These are phyloP conservation scores for Physcomitrellopsis africana DNA, from an alignment of 225 moss, liverwort and hornwort genomes.

Conservation along the genomic window DNA sequence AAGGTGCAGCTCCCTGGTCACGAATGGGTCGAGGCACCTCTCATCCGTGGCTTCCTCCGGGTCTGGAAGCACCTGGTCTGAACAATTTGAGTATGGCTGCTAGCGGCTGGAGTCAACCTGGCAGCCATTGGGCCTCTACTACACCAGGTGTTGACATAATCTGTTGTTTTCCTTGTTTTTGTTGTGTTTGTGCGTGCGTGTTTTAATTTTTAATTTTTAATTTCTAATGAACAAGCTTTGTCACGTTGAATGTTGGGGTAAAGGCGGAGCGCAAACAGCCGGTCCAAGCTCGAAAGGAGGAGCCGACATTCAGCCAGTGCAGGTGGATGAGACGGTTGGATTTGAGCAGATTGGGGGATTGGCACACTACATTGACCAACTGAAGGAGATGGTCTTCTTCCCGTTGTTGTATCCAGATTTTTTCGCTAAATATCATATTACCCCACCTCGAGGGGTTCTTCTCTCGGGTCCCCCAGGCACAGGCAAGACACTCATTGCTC, in stretches of 20 bases:
- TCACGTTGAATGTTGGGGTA: constrained; percentile 32
- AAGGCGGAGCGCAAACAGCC: constrained; percentile 75
- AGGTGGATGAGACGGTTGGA: constrained; percentile 77
- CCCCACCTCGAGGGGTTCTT: constrained; percentile 79
- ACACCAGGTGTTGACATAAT: constrained; percentile 39
- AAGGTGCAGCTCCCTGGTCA: constrained; percentile 73
- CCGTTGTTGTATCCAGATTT: constrained; percentile 81
- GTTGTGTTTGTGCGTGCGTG: not conserved
- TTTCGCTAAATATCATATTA: constrained; percentile 81
- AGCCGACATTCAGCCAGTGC: constrained; percentile 85
- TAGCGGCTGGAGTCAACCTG: constrained; percentile 71
- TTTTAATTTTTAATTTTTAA: not conserved
- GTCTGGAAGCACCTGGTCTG: constrained; percentile 53
- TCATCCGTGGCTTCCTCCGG: constrained; percentile 72
- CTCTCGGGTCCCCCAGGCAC: constrained; percentile 83
- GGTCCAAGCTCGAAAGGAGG: constrained; percentile 90
- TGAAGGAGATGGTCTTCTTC: constrained; percentile 95
- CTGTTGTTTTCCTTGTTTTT: not conserved
- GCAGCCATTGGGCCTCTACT: constrained; percentile 62
- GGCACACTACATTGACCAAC: constrained; percentile 77
- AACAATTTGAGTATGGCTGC: constrained; percentile 62
- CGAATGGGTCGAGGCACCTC: constrained; percentile 58
- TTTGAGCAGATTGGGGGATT: constrained; percentile 88
- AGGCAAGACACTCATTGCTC: constrained; percentile 80
- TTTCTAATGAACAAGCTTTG: constrained; percentile 2